Evolutionary conservation across 306 rosid genomes (phyloP), one percentile per base, ranked within the genome.

Genomic region (Lathyrus oleraceus): DNA sequence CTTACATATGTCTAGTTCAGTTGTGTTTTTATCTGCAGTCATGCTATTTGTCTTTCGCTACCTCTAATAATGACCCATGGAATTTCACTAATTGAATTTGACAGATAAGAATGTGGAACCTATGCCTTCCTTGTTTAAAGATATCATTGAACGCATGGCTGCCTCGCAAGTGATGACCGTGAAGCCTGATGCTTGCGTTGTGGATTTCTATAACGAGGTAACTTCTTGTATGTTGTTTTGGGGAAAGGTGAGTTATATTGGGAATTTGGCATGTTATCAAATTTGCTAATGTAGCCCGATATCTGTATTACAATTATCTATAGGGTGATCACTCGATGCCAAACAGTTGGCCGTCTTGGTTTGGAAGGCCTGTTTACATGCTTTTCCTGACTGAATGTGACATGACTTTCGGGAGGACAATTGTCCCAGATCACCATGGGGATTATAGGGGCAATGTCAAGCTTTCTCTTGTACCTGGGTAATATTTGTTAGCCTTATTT

Each of bases 261-360:
- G 20, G 19, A 57, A 6, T 57, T 27, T 14, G 40, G 63, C 30
- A 13, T 3, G 19, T 27, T 57, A 57, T 57, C 20, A 6, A 27
- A 57, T 57, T 28, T 57, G 38, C 38, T 27, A 27, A 57, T 6
- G 40, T 57, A 27, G 14, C 19, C 5, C 6, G 40, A 38, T 52
- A 15, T 42, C 39, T 16, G 48, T 35, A 11, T 54, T 19, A 19
- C 12, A 35, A 73, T 60, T 64, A 60, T 57, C 80, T 65, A 21
- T 64, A 94, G 99, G 97, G 97, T 73, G 99, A 94, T 79, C 92
- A 90, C 73, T 91, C 99, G 57, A 92, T 87, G 70, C 99, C 97
- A 54, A 45, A 87, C 82, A 77, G 17, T 45, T 94, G 87, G 86
- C 97, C 96, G 0, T 43, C 74, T 42, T 91, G 96, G 97, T 87